Conservation (phyloP, 108 stramenopile species). For the Skeletonema potamos region DNA sequence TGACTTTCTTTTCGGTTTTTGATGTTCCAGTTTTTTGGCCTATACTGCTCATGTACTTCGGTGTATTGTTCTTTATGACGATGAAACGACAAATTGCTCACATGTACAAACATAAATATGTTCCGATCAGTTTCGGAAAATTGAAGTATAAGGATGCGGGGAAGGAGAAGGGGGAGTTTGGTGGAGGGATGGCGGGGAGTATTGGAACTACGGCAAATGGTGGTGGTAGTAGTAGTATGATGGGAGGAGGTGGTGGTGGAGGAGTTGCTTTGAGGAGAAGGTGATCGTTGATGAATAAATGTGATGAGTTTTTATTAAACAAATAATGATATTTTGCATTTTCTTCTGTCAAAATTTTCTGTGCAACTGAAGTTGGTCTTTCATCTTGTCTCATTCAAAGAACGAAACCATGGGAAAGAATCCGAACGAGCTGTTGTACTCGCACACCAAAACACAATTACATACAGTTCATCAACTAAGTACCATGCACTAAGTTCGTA, state of each 20-base stretch:
- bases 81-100: conserved; percentile 99
- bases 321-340: too few relatives aligned
- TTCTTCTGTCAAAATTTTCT: too few relatives aligned
- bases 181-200: conserved; percentile 76
- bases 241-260: conserved; percentile 29
- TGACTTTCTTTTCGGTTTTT: conserved; percentile 97
- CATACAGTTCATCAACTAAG: too few relatives aligned
- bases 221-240: conserved; percentile 4
- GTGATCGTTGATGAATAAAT: not conserved
- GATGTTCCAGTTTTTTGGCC: conserved; percentile 99
- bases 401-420: too few relatives aligned
- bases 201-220: conserved; percentile 5
- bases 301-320: too few relatives aligned
- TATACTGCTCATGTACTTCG: conserved; percentile 97
- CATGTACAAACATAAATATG: conserved; percentile 99
- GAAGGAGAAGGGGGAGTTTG: conserved; percentile 69
- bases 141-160: conserved; percentile 88
- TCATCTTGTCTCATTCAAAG: too few relatives aligned
- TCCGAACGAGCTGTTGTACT: too few relatives aligned
- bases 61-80: conserved; percentile 97
- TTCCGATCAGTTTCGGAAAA: conserved; percentile 95
- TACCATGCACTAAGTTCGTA: too few relatives aligned
- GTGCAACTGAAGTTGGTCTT: too few relatives aligned
- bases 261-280: not conserved
- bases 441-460: too few relatives aligned